These are phyloP conservation scores for Globisporangium takayamanum DNA, from an alignment of 352 stramenopile species.

Conservation along the genomic window DNA sequence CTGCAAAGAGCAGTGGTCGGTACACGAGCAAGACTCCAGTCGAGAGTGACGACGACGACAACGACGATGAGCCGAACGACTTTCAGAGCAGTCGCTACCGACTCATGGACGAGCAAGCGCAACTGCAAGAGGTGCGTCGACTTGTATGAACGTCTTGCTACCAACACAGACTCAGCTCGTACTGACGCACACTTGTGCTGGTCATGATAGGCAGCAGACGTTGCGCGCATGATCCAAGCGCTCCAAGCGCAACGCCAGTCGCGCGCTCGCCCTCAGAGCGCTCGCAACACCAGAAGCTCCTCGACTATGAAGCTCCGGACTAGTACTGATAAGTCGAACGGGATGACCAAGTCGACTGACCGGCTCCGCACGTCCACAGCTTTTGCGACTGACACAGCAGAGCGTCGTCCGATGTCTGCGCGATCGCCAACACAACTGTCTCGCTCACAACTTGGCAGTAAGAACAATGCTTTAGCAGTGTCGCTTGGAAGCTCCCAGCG, in stretches of 20 bases:
- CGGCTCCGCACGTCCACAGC: too few species aligned
- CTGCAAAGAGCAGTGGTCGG: background rate
- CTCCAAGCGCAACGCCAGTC: slow-evolving; percentile 21
- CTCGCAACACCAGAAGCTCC: background rate
- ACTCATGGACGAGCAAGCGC: slow-evolving; percentile 32
- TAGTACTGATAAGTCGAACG: background rate
- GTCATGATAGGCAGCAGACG: slow-evolving; percentile 21
- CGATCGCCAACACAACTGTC: too few species aligned
- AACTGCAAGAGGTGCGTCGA: slow-evolving; percentile 21
- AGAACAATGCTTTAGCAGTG: background rate
- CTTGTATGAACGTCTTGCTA: background rate
- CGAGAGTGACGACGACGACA: background rate
- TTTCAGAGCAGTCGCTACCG: slow-evolving; percentile 27
- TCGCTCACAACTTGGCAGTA: too few species aligned
- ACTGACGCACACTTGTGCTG: background rate
- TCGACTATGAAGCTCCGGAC: too few species aligned
- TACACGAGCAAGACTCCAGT: background rate
- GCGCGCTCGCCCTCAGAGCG: background rate
- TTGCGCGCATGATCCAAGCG: slow-evolving; percentile 40
- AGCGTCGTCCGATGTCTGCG: too few species aligned
- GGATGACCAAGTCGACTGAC: background rate
- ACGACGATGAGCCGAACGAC: background rate
- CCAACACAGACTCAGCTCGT: background rate
- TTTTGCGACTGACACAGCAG: too few species aligned
- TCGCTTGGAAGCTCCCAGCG: too few species aligned